phyloP scores from a whole-genome alignment of 148 eudicot species.

The Cornus suecica region DNA sequence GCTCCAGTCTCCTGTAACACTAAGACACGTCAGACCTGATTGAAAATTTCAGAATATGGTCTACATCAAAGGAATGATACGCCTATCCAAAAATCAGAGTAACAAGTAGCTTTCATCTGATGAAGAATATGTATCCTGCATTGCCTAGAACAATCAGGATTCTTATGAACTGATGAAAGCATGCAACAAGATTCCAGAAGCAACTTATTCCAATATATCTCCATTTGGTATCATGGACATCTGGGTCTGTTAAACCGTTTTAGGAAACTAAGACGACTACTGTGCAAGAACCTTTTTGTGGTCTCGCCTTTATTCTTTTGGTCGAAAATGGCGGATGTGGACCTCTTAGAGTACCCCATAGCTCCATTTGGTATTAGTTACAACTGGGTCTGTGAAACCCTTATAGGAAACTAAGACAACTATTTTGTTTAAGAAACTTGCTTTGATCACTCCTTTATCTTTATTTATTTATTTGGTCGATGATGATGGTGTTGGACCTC shows the following conservation, averaged over 20 bases:
- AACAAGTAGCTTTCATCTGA: background rate
- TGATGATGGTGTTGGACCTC: too few relatives aligned
- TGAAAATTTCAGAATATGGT: background rate
- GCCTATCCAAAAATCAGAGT: background rate
- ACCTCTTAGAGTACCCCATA: too few relatives aligned
- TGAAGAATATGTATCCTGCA: background rate
- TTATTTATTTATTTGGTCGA: too few relatives aligned
- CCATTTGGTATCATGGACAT: background rate
- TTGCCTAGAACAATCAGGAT: background rate
- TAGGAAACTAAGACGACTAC: background rate
- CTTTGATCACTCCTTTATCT: too few relatives aligned
- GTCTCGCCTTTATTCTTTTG: too few relatives aligned
- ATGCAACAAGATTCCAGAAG: background rate
- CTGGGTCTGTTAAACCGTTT: background rate
- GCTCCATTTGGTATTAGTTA: background rate
- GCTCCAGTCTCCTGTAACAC: conserved; percentile 74
- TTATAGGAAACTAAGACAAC: background rate
- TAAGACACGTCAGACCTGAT: conserved; percentile 4
- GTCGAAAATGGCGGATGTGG: too few relatives aligned
- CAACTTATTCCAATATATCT: background rate
- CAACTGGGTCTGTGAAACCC: background rate
- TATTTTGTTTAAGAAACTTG: background rate
- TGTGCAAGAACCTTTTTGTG: background rate
- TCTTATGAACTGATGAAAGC: background rate
- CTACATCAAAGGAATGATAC: background rate